These are phyloP conservation scores for Chlorella variabilis DNA, from an alignment of 163 green algal genomes.

Conservation along the genomic window DNA sequence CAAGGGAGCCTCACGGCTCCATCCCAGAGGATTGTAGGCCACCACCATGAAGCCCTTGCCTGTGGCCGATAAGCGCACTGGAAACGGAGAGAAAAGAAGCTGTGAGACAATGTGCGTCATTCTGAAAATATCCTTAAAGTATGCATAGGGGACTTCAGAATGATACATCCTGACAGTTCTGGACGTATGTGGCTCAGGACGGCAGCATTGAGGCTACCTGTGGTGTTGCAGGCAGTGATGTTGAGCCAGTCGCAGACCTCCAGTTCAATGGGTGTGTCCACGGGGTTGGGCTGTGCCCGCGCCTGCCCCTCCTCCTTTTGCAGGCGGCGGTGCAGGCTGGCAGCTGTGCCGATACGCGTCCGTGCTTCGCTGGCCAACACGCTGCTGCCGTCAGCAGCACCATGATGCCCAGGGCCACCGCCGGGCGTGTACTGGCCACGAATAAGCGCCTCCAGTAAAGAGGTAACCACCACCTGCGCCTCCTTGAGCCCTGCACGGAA, in stretches of 20 bases:
- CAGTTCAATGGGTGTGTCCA: constrained; percentile 29
- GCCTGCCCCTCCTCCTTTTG: background rate
- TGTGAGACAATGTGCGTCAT: too few relatives aligned
- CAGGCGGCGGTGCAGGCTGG: background rate
- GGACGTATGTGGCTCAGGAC: too few relatives aligned
- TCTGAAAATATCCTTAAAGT: too few relatives aligned
- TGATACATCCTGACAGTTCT: background rate
- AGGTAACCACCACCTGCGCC: constrained; percentile 34
- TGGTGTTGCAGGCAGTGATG: constrained; percentile 62
- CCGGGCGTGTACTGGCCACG: background rate
- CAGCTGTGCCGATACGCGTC: background rate
- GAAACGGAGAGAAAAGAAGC: background rate
- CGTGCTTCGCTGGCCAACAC: background rate
- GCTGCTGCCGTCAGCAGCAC: too few relatives aligned
- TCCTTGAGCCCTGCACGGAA: constrained; percentile 7
- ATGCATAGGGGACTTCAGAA: too few relatives aligned
- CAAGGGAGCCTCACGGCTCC: constrained; percentile 61
- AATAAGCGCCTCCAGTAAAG: constrained; percentile 33
- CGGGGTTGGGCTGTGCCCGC: constrained; percentile 25
- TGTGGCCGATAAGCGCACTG: constrained; percentile 18
- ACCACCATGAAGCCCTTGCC: constrained; percentile 62
- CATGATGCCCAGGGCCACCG: background rate
- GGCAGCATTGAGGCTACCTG: too few relatives aligned
- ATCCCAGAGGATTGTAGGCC: constrained; percentile 82
- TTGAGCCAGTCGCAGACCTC: constrained; percentile 74